Evolutionary conservation across 305 asterid species (phyloP).

Genomic region (Solanum hybrid): DNA sequence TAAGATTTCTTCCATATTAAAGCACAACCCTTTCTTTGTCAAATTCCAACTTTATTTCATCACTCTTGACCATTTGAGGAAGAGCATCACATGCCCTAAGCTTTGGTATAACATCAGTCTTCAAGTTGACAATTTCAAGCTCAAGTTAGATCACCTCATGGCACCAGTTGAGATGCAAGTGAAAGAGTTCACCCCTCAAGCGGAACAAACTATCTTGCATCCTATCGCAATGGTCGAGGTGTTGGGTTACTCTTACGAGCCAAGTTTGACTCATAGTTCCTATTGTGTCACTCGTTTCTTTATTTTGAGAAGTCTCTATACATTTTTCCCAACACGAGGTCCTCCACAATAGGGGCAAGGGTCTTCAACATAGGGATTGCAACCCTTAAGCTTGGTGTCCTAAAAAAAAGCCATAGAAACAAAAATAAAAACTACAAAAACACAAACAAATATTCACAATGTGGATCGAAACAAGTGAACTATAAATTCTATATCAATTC

Average conservation of each 20-base stretch:
- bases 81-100: neutral
- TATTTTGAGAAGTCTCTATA: neutral
- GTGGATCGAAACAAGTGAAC: neutral
- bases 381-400: neutral
- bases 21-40: neutral
- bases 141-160: neutral
- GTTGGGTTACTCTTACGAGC: neutral
- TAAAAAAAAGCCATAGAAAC: no score
- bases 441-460: neutral
- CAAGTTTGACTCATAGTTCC: neutral
- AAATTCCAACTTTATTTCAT: neutral
- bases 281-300: neutral
- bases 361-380: neutral
- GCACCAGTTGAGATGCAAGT: neutral
- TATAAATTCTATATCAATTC: neutral
- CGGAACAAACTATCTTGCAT: neutral
- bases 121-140: neutral
- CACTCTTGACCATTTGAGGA: neutral
- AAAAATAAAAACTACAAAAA: neutral
- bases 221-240: neutral
- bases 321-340: neutral
- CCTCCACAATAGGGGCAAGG: neutral
- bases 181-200: neutral
- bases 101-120: neutral
- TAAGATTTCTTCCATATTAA: neutral